Evolutionary conservation across 2,329 filamentous ascomycete genomes (phyloP).

Genomic region (Reticulascus tulasneorum): DNA sequence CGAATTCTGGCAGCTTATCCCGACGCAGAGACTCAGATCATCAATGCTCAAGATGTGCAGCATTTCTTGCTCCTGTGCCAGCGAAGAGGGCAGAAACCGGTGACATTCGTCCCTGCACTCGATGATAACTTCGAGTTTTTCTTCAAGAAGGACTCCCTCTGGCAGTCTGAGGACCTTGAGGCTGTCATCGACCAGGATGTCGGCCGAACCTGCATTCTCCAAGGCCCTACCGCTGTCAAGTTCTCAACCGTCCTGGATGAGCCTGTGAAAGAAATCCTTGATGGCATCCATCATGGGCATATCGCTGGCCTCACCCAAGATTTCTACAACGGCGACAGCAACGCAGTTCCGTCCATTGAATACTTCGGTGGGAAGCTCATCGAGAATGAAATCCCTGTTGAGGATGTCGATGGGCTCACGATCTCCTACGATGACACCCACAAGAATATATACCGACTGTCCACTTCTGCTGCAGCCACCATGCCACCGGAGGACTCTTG

Average conservation of each 20-base stretch:
- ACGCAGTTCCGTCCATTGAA: constrained; percentile 77
- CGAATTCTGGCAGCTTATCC: constrained; percentile 79
- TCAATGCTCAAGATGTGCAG: constrained; percentile 97
- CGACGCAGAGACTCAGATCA: constrained; percentile 82
- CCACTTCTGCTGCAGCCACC: constrained; percentile 66
- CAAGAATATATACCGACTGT: constrained; percentile 82
- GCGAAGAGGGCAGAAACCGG: constrained; percentile 89
- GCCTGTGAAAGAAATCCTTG: constrained; percentile 90
- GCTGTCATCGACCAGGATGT: constrained; percentile 96
- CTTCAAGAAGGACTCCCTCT: constrained; percentile 99
- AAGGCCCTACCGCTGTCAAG: constrained; percentile 87
- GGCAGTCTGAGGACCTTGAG: constrained; percentile 97
- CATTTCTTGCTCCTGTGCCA: constrained; percentile 93
- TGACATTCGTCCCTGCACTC: constrained; percentile 90
- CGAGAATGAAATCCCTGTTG: constrained; percentile 62
- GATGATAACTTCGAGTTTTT: constrained; percentile 98
- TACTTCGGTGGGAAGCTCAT: constrained; percentile 92
- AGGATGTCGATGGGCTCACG: constrained; percentile 79
- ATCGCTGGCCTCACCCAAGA: constrained; percentile 77
- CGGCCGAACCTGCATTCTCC: constrained; percentile 90
- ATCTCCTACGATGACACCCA: constrained; percentile 73
- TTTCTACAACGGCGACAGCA: constrained; percentile 70
- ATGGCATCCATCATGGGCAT: constrained; percentile 83
- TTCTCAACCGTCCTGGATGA: constrained; percentile 89
- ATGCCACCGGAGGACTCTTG: constrained; percentile 80